Evolutionary conservation across 495 filamentous ascomycete genomes (phyloP).

Genomic region (Cercophora sp.): DNA sequence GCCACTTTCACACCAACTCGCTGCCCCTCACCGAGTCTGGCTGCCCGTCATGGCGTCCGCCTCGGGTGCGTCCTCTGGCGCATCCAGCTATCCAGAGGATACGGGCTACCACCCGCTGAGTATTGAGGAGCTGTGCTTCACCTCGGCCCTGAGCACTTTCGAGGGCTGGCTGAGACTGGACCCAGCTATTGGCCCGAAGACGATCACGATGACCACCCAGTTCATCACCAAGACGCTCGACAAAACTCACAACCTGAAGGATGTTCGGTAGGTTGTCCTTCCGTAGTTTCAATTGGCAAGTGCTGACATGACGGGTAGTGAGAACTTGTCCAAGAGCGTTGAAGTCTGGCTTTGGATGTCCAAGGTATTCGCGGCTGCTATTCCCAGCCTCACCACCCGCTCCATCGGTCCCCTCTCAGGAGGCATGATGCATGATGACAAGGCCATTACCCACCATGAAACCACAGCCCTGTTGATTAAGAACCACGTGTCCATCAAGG

Average conservation of each 20-base stretch:
- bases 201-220: constrained; percentile 43
- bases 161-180: constrained; percentile 53
- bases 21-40: too few species aligned
- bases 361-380: constrained; percentile 34
- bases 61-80: too few species aligned
- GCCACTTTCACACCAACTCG: too few species aligned
- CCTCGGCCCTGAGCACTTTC: constrained; percentile 47
- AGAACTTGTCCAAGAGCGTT: constrained; percentile 53
- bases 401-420: constrained; percentile 34
- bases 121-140: constrained; percentile 54
- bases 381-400: constrained; percentile 33
- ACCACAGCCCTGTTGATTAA: constrained; percentile 71
- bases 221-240: constrained; percentile 51
- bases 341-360: constrained; percentile 69
- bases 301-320: constrained; percentile 31
- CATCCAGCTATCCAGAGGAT: too few species aligned
- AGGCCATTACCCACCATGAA: constrained; percentile 55
- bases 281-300: background rate
- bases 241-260: constrained; percentile 48
- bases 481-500: constrained; percentile 69
- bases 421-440: constrained; percentile 31
- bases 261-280: constrained; percentile 45
- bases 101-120: constrained; percentile 20
- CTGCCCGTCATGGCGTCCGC: background rate
- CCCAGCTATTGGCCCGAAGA: constrained; percentile 44